These are phyloP conservation scores for Termitomyces bulborhizus DNA, from an alignment of 768 basidiomycete genomes.

Conservation along the genomic window DNA sequence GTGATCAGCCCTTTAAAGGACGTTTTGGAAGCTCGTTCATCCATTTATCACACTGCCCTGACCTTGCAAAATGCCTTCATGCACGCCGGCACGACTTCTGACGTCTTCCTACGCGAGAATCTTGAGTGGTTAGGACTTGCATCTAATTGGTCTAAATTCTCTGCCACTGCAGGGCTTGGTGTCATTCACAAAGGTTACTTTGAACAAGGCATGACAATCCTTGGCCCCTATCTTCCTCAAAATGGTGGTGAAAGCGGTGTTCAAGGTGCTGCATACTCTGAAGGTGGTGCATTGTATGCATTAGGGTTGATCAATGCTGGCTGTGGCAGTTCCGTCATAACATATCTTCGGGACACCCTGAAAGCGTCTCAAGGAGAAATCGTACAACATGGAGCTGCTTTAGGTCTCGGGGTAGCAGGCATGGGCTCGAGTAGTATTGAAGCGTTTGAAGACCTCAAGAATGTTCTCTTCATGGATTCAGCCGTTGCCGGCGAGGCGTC, in stretches of 20 bases:
- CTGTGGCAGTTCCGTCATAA: constrained; percentile 70
- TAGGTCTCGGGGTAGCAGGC: constrained; percentile 93
- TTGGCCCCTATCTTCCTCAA: constrained; percentile 90
- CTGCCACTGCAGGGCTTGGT: constrained; percentile 93
- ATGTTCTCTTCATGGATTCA: constrained; percentile 85
- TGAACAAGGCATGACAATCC: constrained; percentile 85
- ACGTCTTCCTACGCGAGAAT: constrained; percentile 89
- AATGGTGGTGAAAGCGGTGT: constrained; percentile 70
- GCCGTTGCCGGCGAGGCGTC: constrained; percentile 95
- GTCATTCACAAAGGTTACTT: constrained; percentile 98
- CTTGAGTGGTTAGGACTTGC: constrained; percentile 95
- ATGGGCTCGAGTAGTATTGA: constrained; percentile 90
- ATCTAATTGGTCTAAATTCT: constrained; percentile 98
- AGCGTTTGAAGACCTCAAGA: constrained; percentile 89
- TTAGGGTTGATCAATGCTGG: constrained; percentile 93
- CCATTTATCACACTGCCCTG: constrained; percentile 95
- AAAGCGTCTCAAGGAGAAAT: constrained; percentile 75
- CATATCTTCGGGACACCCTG: constrained; percentile 75
- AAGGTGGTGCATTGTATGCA: constrained; percentile 95
- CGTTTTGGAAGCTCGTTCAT: constrained; percentile 86
- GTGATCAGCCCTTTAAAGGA: constrained; percentile 43
- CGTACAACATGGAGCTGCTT: constrained; percentile 94
- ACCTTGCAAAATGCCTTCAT: constrained; percentile 97
- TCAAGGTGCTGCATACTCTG: constrained; percentile 79
- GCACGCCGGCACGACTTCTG: constrained; percentile 97